phyloP scores from a whole-genome alignment of 768 basidiomycete genomes.

The Mycena haematopus region DNA sequence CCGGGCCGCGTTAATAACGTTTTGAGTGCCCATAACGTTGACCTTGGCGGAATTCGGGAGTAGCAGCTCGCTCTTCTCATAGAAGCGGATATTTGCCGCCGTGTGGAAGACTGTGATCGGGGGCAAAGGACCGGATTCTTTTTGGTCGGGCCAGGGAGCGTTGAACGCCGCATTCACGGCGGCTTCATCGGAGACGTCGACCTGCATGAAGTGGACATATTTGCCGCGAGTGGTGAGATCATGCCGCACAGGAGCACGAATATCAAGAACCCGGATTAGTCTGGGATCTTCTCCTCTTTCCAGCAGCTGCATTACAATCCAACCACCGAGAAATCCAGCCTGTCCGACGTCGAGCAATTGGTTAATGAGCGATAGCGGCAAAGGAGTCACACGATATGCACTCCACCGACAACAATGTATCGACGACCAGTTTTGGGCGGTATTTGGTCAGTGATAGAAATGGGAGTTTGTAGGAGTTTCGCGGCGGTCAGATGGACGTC shows the following conservation, averaged over 20 bases:
- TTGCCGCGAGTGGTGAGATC: slow-evolving; percentile 58
- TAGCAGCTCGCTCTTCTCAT: slow-evolving; percentile 62
- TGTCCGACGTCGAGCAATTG: slow-evolving; percentile 37
- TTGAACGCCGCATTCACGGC: slow-evolving; percentile 67
- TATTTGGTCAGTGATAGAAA: slow-evolving; percentile 51
- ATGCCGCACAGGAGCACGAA: slow-evolving; percentile 62
- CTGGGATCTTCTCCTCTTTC: slow-evolving; percentile 74
- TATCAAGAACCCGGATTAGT: slow-evolving; percentile 70
- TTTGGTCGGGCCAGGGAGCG: slow-evolving; percentile 61
- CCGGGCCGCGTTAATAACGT: slow-evolving; percentile 66
- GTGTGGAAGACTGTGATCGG: slow-evolving; percentile 77
- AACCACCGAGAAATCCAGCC: slow-evolving; percentile 81
- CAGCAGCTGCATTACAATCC: slow-evolving; percentile 74
- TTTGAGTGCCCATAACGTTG: slow-evolving; percentile 71
- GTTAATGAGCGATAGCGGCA: slow-evolving; percentile 29
- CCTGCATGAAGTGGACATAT: slow-evolving; percentile 62
- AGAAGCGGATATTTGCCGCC: slow-evolving; percentile 81
- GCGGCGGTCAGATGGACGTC: slow-evolving; percentile 47
- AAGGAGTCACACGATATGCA: slow-evolving; percentile 41
- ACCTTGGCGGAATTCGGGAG: slow-evolving; percentile 62
- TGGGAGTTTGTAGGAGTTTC: slow-evolving; percentile 39
- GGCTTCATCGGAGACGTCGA: slow-evolving; percentile 60
- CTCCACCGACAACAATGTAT: slow-evolving; percentile 81
- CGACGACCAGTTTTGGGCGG: slow-evolving; percentile 74
- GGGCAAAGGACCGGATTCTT: slow-evolving; percentile 38